Evolutionary conservation across 2,329 filamentous ascomycete genomes (phyloP), one percentile per base, ranked within the genome.

Genomic region (Acephala macrosclerotiorum): DNA sequence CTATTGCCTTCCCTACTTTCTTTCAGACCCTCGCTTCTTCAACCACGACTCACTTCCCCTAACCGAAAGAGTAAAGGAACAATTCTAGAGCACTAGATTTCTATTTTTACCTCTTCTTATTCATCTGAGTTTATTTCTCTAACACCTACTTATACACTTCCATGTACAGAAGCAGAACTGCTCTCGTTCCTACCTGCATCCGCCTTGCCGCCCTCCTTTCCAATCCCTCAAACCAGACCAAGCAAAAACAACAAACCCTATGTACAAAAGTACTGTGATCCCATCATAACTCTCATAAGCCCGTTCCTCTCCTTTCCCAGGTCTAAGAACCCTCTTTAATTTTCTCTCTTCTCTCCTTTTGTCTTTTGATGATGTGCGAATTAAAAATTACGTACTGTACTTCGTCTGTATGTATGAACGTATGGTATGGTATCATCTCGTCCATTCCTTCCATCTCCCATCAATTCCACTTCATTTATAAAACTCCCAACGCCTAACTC

Each of bases 351-450:
- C 26, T 20, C 7, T 55, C 51, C 25, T 33, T 35, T 35, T 35
- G 12, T 56, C 51, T 22, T 56, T 56, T 36, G 26, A 7, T 57
- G 16, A 42, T 38, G 55, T 58, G 29, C 45, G 45, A 49, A 49
- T 49, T 49, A 49, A 11, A 49, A 49, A 49, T 49, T 49, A 49
- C 45, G 45, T 49, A 49, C 45, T 20, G 11, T 49, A 49, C 29
- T 33, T 33, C 20, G 40, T 42, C 16, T 42, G 14, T 42, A n/a
- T 25, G 20, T 49, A 49, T 49, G n/a, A 49, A 49, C 22, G 14
- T 38, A 35, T 58, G 16, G 20, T 9, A 12, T 51, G 26, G n/a
- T 38, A 40, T 35, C 59, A 26, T 26, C 22, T 45, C 20, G n/a
- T n/a, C n/a, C n/a, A n/a, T n/a, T 49, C 25, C 2, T 45, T 38